Percentiles rank a stretch among this genome's conserved stretches.
phyloP scores from a whole-genome alignment of 1,284 basidiomycete genomes.

The Ustilago tritici region DNA sequence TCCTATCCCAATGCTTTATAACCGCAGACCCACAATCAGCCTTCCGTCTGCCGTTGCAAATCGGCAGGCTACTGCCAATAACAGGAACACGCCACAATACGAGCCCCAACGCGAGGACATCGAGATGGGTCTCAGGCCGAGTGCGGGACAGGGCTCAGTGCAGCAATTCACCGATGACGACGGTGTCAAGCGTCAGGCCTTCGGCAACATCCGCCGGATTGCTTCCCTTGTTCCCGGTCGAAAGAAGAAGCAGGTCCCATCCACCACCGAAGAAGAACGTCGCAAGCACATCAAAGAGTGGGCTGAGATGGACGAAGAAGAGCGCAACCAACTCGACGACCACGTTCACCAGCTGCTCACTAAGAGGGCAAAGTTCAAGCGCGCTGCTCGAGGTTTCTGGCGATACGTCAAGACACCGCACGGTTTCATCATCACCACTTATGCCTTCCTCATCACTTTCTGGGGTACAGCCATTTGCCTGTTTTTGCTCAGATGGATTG shows the following conservation, averaged over 20 bases:
- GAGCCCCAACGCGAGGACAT: conserved; percentile 29
- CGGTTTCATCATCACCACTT: conserved; percentile 65
- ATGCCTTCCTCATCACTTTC: conserved; percentile 61
- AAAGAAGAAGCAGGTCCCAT: conserved; percentile 29
- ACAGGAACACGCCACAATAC: conserved; percentile 15
- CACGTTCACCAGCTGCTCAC: conserved; percentile 84
- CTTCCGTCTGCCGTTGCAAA: conserved; percentile 66
- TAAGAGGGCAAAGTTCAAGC: conserved; percentile 74
- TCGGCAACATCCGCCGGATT: conserved; percentile 31
- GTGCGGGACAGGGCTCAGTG: background rate
- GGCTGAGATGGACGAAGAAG: conserved; percentile 65
- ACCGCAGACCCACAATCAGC: conserved; percentile 77
- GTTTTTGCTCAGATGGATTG: conserved; percentile 64
- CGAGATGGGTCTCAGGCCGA: conserved; percentile 31
- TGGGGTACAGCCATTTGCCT: conserved; percentile 66
- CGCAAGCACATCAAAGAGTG: conserved; percentile 60
- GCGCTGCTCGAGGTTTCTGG: conserved; percentile 58
- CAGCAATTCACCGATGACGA: conserved; percentile 10
- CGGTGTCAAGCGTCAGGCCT: background rate
- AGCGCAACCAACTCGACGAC: conserved; percentile 74
- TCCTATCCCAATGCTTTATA: conserved; percentile 76
- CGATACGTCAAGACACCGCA: conserved; percentile 63
- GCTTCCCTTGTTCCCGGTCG: conserved; percentile 24
- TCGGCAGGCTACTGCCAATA: conserved; percentile 7
- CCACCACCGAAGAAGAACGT: conserved; percentile 50